Evolutionary conservation across 2,329 filamentous ascomycete genomes (phyloP), one percentile per base, ranked within the genome.

Genomic region (Aspergillus persii): DNA sequence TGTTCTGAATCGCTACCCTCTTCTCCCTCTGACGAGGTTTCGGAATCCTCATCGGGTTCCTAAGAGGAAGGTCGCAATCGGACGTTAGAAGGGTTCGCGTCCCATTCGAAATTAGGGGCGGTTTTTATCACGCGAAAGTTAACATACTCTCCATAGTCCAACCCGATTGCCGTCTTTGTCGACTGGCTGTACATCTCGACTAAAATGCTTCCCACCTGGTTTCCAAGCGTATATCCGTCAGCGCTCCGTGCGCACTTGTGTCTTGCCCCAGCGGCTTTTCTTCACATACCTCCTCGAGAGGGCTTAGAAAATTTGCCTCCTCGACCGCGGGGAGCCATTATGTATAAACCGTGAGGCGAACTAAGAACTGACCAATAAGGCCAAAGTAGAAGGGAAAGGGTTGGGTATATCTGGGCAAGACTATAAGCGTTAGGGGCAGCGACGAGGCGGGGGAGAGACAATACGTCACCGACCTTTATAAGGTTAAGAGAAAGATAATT

Each of bases 241-340:
- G 56, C n/a, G 15, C n/a, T 47, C 11, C 18, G 18, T 23, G 18
- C 18, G 18, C 18, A 23, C 18, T 46, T 46, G 48, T 7, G 47
- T 23, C 18, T 23, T 44, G 11, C 3, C 18, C 18, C 18, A 23
- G 18, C 18, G 18, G 18, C 18, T 7, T 3, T 53, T n/a, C 27
- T 46, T 49, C 61, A 65, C 84, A 68, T 79, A 94, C 94, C 93
- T 84, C 94, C 94, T 79, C 94, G 86, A 68, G 91, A 92, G 67
- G 89, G 92, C 82, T 97, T 98, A 81, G 87, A 90, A 77, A 94
- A 96, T 80, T 98, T 98, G 78, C 93, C 92, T 78, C 92, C 92
- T 74, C 93, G 90, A 68, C 91, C 92, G 74, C 92, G 75, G 60
- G 77, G 77, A 46, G 78, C 69, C 77, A 80, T 80, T 36, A 47